A percentile compares a stretch with the other conserved stretches of the same genome.
These are phyloP conservation scores for Fomes fomentarius DNA, from an alignment of 1,284 basidiomycete genomes.

Conservation along the genomic window DNA sequence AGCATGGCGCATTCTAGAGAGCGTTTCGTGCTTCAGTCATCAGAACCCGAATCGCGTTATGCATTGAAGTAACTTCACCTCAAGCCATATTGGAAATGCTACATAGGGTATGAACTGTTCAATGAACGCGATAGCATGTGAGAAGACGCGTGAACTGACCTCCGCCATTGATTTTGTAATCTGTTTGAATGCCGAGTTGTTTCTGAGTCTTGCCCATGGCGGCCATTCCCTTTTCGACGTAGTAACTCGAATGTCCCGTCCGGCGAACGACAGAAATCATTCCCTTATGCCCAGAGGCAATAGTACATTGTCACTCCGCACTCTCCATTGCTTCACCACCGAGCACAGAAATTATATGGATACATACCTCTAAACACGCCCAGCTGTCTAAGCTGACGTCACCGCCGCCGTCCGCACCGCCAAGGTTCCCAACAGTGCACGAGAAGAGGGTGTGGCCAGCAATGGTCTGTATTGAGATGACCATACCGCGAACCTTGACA, in stretches of 20 bases:
- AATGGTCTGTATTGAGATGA: conserved; percentile 76
- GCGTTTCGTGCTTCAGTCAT: conserved; percentile 12
- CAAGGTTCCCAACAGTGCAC: conserved; percentile 80
- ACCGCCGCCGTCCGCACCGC: conserved; percentile 61
- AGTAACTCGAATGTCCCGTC: conserved; percentile 83
- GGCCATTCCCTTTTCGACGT: conserved; percentile 81
- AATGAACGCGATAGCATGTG: too few species aligned
- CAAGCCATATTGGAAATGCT: conserved; percentile 86
- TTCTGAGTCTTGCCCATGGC: conserved; percentile 78
- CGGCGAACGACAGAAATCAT: conserved; percentile 78
- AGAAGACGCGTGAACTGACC: conserved; percentile 48
- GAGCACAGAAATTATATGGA: not conserved
- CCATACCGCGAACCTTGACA: conserved; percentile 75
- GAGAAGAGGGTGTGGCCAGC: conserved; percentile 78
- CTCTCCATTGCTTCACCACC: not conserved
- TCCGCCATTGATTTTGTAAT: conserved; percentile 70
- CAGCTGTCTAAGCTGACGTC: conserved; percentile 82
- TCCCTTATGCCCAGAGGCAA: conserved; percentile 37
- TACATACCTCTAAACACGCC: conserved; percentile 60
- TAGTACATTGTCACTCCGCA: not conserved
- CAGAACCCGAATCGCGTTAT: not conserved
- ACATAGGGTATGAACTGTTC: not conserved
- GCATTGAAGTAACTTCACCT: conserved; percentile 45
- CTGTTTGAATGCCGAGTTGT: conserved; percentile 67
- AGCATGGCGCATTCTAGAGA: conserved; percentile 74